Evolutionary conservation across 2,329 filamentous ascomycete species (phyloP).

Genomic region (Colletotrichum shisoi): DNA sequence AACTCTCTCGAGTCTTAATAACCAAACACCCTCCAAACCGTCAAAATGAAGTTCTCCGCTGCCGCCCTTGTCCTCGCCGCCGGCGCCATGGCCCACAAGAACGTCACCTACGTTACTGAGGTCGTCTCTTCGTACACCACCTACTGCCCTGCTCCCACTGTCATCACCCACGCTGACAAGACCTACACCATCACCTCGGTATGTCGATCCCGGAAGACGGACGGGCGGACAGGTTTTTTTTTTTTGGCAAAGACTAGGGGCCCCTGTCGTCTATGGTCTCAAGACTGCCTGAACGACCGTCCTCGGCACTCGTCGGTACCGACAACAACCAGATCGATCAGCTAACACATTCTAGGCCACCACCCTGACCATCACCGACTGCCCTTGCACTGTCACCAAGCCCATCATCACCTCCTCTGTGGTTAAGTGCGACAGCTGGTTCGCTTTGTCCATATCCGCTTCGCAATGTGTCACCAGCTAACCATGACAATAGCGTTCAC

Average conservation of each 20-base stretch:
- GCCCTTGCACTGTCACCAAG: conserved; percentile 73
- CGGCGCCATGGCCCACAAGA: conserved; percentile 54
- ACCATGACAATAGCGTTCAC: conserved; percentile 29
- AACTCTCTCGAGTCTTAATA: conserved; percentile 46
- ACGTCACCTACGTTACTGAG: conserved; percentile 69
- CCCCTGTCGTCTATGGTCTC: conserved; percentile 44
- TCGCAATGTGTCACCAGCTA: conserved; percentile 4
- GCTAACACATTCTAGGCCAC: conserved; percentile 59
- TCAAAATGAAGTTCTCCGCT: conserved; percentile 72
- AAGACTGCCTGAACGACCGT: not conserved
- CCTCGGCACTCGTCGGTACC: not conserved
- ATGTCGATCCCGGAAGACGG: conserved; percentile 10
- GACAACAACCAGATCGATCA: conserved; percentile 39
- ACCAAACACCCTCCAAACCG: conserved; percentile 52
- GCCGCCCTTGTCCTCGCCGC: conserved; percentile 62
- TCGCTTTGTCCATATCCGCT: conserved; percentile 35
- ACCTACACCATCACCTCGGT: conserved; percentile 71
- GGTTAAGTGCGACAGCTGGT: conserved; percentile 65
- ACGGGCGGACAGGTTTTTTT: not conserved
- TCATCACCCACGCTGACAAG: conserved; percentile 68
- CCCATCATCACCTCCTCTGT: conserved; percentile 62
- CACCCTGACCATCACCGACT: conserved; percentile 75
- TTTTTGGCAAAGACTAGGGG: conserved; percentile 43
- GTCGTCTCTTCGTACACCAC: conserved; percentile 72
- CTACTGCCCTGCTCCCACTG: conserved; percentile 74